A percentile compares a stretch with the other conserved stretches of the same genome.
Conservation (phyloP, 2,329 filamentous ascomycete species). For the Tympanopsis confertula region DNA sequence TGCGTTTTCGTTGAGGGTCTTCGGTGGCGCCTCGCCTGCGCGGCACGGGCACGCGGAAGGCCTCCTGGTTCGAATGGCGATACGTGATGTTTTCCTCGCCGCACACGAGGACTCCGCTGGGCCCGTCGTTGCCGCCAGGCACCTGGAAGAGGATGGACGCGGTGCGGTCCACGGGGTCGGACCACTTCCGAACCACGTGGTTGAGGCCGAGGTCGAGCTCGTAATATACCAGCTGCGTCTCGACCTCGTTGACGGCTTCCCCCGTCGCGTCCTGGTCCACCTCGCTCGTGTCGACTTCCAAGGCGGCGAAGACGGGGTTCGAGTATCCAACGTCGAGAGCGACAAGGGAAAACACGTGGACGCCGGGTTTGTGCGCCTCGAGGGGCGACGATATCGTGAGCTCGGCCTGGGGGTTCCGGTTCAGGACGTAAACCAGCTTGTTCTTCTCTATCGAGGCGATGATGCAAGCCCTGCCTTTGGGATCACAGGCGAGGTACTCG, state of each 20-base stretch:
- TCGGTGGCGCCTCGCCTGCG: slow-evolving; percentile 78
- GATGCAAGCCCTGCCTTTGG: slow-evolving; percentile 87
- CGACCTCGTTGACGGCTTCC: slow-evolving; percentile 66
- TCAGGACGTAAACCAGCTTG: slow-evolving; percentile 97
- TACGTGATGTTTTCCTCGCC: slow-evolving; percentile 92
- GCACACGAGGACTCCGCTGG: slow-evolving; percentile 89
- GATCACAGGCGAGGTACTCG: slow-evolving; percentile 89
- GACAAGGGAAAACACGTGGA: slow-evolving; percentile 76
- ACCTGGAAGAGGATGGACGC: slow-evolving; percentile 89
- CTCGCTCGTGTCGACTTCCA: slow-evolving; percentile 89
- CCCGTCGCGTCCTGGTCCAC: slow-evolving; percentile 84
- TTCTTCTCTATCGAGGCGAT: slow-evolving; percentile 96
- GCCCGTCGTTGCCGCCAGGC: slow-evolving; percentile 83
- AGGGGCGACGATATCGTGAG: slow-evolving; percentile 94
- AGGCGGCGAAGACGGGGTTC: slow-evolving; percentile 87
- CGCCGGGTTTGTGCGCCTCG: slow-evolving; percentile 88
- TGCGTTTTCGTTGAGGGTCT: slow-evolving; percentile 80
- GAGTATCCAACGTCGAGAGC: slow-evolving; percentile 92
- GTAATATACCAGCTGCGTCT: slow-evolving; percentile 92
- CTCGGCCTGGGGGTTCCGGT: slow-evolving; percentile 86
- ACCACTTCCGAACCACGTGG: slow-evolving; percentile 94
- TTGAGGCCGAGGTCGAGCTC: slow-evolving; percentile 94
- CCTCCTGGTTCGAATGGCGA: slow-evolving; percentile 86
- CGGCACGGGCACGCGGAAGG: slow-evolving; percentile 81
- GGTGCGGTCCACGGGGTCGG: slow-evolving; percentile 80